These are phyloP conservation scores for Epichloe sibirici DNA, from an alignment of 2,329 filamentous ascomycete genomes.

Conservation along the genomic window DNA sequence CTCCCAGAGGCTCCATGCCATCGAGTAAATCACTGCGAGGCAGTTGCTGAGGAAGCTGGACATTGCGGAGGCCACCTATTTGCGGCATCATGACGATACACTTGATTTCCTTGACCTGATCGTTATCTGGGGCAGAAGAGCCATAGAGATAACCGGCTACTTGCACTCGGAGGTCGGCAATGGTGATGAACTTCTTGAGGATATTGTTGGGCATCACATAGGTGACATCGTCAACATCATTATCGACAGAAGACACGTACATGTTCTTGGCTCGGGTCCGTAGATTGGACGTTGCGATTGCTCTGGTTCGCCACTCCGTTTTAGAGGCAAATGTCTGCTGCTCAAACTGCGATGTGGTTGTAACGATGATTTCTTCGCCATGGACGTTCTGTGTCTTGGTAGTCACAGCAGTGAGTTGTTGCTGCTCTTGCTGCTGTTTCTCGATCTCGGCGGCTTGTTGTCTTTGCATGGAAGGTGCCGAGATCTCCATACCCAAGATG, in stretches of 20 bases:
- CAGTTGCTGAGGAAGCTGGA: conserved; percentile 79
- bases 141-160: conserved; percentile 95
- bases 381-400: conserved; percentile 97
- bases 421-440: conserved; percentile 95
- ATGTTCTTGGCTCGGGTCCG: conserved; percentile 94
- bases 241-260: conserved; percentile 93
- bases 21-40: conserved; percentile 87
- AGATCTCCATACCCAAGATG: conserved; percentile 98
- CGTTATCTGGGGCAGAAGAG: conserved; percentile 81
- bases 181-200: conserved; percentile 94
- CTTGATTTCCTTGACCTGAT: conserved; percentile 91
- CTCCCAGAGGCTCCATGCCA: conserved; percentile 75
- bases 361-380: conserved; percentile 95
- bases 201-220: conserved; percentile 99
- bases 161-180: conserved; percentile 90
- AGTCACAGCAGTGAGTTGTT: conserved; percentile 90
- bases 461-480: conserved; percentile 91
- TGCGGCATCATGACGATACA: conserved; percentile 97
- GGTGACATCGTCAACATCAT: conserved; percentile 79
- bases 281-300: conserved; percentile 91
- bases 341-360: conserved; percentile 95
- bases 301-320: conserved; percentile 95
- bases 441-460: conserved; percentile 98
- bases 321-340: conserved; percentile 96
- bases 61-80: conserved; percentile 82